These are phyloP conservation scores for Gossypium longicalyx DNA, from an alignment of 345 rosid genomes.

Conservation along the genomic window DNA sequence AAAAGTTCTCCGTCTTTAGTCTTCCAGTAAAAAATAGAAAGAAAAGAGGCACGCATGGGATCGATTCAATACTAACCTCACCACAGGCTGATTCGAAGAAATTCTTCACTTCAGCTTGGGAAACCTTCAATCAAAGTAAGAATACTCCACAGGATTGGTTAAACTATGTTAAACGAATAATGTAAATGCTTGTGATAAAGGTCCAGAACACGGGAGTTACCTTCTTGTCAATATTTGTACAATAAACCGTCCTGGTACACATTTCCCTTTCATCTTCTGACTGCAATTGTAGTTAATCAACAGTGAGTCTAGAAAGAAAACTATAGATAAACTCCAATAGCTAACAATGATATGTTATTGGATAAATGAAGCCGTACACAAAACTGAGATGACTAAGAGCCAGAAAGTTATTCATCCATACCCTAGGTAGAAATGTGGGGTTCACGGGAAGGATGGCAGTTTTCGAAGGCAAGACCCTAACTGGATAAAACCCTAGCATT, in stretches of 20 bases:
- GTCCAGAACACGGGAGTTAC: constrained; percentile 26
- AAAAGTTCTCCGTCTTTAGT: neutral
- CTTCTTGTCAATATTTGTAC: constrained; percentile 91
- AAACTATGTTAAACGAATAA: neutral
- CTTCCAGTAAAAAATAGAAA: neutral
- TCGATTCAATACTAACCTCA: constrained; percentile 50
- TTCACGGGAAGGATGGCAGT: constrained; percentile 97
- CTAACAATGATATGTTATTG: neutral
- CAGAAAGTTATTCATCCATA: constrained; percentile 21
- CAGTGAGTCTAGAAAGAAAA: constrained; percentile 8
- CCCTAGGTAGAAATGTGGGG: constrained; percentile 90
- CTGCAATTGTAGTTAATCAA: constrained; percentile 38
- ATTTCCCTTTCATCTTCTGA: constrained; percentile 94
- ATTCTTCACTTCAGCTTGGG: constrained; percentile 75
- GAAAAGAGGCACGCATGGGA: neutral
- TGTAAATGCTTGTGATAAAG: neutral
- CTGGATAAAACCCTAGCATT: constrained; percentile 79
- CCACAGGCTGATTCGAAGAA: constrained; percentile 82
- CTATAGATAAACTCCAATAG: neutral
- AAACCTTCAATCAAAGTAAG: constrained; percentile 38
- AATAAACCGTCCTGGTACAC: constrained; percentile 84
- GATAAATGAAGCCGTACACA: constrained; percentile 12
- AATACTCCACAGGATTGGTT: neutral
- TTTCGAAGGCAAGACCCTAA: constrained; percentile 87
- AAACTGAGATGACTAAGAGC: neutral